Evolutionary conservation across 495 filamentous ascomycete genomes (phyloP).

Genomic region (Xylaria acuta): DNA sequence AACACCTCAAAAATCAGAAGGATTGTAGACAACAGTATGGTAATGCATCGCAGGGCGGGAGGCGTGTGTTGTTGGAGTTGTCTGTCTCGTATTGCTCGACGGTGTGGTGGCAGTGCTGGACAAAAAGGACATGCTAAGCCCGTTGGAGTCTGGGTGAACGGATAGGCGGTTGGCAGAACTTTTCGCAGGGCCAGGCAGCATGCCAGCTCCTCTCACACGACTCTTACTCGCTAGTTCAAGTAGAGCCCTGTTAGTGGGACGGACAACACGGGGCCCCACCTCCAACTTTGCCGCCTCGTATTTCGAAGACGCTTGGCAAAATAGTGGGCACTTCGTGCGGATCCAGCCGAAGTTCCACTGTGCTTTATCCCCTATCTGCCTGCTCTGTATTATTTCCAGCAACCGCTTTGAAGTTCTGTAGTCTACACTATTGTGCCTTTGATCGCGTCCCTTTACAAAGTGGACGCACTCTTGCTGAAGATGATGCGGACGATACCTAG

Average conservation of each 20-base stretch:
- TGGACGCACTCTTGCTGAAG: background rate
- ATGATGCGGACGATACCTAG: background rate
- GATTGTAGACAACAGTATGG: background rate
- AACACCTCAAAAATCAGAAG: background rate
- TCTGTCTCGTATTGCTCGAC: constrained; percentile 20
- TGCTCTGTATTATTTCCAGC: background rate
- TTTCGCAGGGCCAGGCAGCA: background rate
- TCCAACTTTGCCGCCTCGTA: constrained; percentile 25
- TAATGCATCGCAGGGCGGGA: background rate
- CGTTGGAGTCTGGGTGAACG: background rate
- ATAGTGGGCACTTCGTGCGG: background rate
- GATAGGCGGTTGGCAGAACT: background rate
- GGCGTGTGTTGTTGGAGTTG: constrained; percentile 9
- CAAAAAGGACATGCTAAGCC: constrained; percentile 15
- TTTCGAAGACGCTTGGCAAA: constrained; percentile 11
- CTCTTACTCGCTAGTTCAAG: background rate
- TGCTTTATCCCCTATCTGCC: background rate
- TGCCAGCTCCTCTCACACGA: background rate
- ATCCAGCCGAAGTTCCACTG: constrained; percentile 17
- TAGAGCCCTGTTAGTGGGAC: background rate
- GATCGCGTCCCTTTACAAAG: background rate
- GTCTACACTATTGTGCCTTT: too few species aligned
- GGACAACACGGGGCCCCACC: constrained; percentile 18
- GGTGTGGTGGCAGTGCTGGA: constrained; percentile 25
- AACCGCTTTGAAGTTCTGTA: background rate